phyloP scores from a whole-genome alignment of 2,329 filamentous ascomycete species.

The Cladosporium colombiae region DNA sequence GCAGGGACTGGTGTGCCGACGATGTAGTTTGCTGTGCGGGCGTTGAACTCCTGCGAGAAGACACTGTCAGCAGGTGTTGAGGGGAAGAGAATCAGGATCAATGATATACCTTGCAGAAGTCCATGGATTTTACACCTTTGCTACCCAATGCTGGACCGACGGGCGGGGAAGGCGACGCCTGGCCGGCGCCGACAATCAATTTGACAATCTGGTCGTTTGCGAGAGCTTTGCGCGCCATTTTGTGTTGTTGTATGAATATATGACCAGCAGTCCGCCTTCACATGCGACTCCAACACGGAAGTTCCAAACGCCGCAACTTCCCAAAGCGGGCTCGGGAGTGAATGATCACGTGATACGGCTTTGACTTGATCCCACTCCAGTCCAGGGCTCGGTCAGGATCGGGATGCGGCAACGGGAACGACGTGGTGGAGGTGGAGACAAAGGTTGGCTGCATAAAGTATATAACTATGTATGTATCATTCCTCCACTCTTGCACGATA shows the following conservation, averaged over 20 bases:
- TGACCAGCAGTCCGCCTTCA: neutral
- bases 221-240: constrained; percentile 55
- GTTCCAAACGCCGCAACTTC: constrained; percentile 19
- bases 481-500: neutral
- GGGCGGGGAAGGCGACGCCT: constrained; percentile 90
- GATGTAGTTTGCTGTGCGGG: constrained; percentile 80
- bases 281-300: constrained; percentile 14
- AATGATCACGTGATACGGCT: constrained; percentile 4
- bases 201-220: constrained; percentile 80
- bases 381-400: neutral
- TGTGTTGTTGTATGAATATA: constrained; percentile 16
- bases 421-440: neutral
- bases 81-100: neutral
- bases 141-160: constrained; percentile 94
- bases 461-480: neutral
- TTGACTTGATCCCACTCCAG: neutral
- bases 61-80: constrained; percentile 11
- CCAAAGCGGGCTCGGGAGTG: constrained; percentile 16
- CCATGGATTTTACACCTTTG: constrained; percentile 98
- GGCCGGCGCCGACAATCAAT: constrained; percentile 93
- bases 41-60: constrained; percentile 82
- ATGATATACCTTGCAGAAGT: constrained; percentile 89
- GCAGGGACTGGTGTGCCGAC: constrained; percentile 85
- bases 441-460: neutral
- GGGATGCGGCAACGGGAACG: neutral